Conservation (phyloP, 768 basidiomycete genomes). For the Macrolepiota albuminosa region DNA sequence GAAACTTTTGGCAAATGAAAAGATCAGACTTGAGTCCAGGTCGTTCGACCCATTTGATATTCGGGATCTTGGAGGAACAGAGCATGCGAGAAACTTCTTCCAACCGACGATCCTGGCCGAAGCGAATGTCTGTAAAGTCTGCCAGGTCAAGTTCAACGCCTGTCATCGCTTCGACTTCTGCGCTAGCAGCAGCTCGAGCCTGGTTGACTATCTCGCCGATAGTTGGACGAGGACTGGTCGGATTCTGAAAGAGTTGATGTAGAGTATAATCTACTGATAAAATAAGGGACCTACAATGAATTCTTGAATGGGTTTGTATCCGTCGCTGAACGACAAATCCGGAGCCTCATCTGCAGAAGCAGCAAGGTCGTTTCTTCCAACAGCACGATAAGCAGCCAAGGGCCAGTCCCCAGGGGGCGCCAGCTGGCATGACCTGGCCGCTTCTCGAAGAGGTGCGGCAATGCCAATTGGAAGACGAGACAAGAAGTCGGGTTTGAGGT, state of each 20-base stretch:
- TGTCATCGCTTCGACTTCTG: slow-evolving; percentile 54
- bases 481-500: slow-evolving; percentile 43
- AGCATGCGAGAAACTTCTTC: slow-evolving; percentile 92
- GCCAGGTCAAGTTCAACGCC: slow-evolving; percentile 71
- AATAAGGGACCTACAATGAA: slow-evolving; percentile 39
- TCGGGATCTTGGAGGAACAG: slow-evolving; percentile 68
- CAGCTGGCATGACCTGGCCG: slow-evolving; percentile 77
- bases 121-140: slow-evolving; percentile 79
- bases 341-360: slow-evolving; percentile 48
- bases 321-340: slow-evolving; percentile 42
- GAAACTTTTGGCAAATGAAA: not conserved
- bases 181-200: slow-evolving; percentile 44
- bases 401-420: slow-evolving; percentile 76
- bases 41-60: slow-evolving; percentile 60
- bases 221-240: slow-evolving; percentile 42
- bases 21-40: slow-evolving; percentile 62
- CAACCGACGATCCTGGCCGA: slow-evolving; percentile 83
- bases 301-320: slow-evolving; percentile 54
- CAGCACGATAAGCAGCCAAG: slow-evolving; percentile 56
- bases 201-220: slow-evolving; percentile 48
- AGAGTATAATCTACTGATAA: not conserved
- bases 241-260: slow-evolving; percentile 35
- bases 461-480: slow-evolving; percentile 63
- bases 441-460: slow-evolving; percentile 78
- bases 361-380: slow-evolving; percentile 74